These are phyloP conservation scores for Arthrobotrys entomopaga DNA, from an alignment of 2,329 filamentous ascomycete genomes.

Conservation along the genomic window DNA sequence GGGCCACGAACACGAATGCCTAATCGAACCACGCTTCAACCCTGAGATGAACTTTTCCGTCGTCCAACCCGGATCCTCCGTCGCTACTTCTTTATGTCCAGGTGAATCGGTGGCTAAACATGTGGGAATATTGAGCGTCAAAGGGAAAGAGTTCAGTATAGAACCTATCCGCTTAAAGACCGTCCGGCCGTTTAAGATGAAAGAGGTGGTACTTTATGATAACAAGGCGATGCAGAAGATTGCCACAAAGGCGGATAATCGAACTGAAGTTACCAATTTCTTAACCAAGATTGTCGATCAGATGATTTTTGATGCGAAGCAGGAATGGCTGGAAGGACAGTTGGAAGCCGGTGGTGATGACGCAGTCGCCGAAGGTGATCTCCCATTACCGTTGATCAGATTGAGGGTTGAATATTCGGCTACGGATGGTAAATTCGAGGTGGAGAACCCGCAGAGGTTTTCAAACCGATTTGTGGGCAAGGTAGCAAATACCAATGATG, in stretches of 20 bases:
- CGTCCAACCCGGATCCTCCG: slow-evolving; percentile 96
- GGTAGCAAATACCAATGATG: slow-evolving; percentile 93
- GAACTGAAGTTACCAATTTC: slow-evolving; percentile 79
- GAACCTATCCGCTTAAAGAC: slow-evolving; percentile 86
- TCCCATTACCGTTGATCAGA: slow-evolving; percentile 83
- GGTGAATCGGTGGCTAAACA: slow-evolving; percentile 93
- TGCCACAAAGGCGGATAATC: slow-evolving; percentile 83
- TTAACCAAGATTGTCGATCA: slow-evolving; percentile 82
- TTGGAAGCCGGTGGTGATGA: slow-evolving; percentile 67
- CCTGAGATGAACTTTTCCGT: slow-evolving; percentile 91
- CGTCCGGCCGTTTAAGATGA: slow-evolving; percentile 89
- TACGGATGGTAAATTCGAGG: slow-evolving; percentile 84
- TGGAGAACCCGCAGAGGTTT: slow-evolving; percentile 94
- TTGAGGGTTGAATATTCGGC: slow-evolving; percentile 91
- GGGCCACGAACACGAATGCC: slow-evolving; percentile 97
- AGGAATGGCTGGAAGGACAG: slow-evolving; percentile 83
- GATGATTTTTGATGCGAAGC: slow-evolving; percentile 84
- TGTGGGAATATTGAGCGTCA: slow-evolving; percentile 84
- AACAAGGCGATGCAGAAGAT: slow-evolving; percentile 81
- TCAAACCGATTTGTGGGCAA: slow-evolving; percentile 90
- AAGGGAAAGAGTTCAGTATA: slow-evolving; percentile 80
- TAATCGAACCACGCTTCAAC: slow-evolving; percentile 85
- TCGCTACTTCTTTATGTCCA: slow-evolving; percentile 89
- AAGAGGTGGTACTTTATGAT: slow-evolving; percentile 79
- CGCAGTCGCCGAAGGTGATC: slow-evolving; percentile 69